phyloP scores from a whole-genome alignment of 139 green algal genomes.

The Micractinium sp. region DNA sequence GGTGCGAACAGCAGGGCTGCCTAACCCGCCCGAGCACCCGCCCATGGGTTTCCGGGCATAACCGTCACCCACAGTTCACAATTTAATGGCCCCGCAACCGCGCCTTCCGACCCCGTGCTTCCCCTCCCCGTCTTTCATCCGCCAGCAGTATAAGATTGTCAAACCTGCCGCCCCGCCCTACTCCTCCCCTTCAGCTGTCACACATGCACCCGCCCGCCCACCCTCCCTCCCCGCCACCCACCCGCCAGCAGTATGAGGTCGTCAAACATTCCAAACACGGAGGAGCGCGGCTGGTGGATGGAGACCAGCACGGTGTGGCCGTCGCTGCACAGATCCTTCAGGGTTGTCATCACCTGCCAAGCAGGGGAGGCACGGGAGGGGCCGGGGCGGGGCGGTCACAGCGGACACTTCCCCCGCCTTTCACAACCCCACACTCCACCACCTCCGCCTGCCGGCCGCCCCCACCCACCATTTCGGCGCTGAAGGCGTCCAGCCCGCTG shows the following conservation, averaged over 20 bases:
- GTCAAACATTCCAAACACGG: slow-evolving; percentile 92
- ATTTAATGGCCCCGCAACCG: too few species aligned
- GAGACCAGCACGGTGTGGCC: slow-evolving; percentile 80
- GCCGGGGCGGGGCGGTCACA: too few species aligned
- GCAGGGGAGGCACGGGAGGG: background rate
- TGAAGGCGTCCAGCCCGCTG: slow-evolving; percentile 87
- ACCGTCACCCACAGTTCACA: too few species aligned
- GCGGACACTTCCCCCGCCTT: too few species aligned
- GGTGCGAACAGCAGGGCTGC: background rate
- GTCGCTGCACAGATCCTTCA: slow-evolving; percentile 72
- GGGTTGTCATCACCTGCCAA: slow-evolving; percentile 64
- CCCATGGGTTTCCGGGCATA: too few species aligned
- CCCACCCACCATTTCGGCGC: slow-evolving; percentile 73
- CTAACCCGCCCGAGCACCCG: too few species aligned
- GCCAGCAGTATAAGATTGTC: too few species aligned
- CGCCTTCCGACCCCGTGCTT: too few species aligned
- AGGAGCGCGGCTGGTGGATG: slow-evolving; percentile 88
- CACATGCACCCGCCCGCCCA: background rate
- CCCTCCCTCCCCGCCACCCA: background rate
- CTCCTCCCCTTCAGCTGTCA: too few species aligned
- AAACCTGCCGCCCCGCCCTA: background rate
- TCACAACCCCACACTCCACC: background rate
- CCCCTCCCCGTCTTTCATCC: too few species aligned
- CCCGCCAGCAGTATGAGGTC: slow-evolving; percentile 87
- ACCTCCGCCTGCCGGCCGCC: background rate